Percentiles rank a stretch among this genome's conserved stretches.
Conservation (phyloP, 1,284 basidiomycete species). For the Veloboletus limbatus region DNA sequence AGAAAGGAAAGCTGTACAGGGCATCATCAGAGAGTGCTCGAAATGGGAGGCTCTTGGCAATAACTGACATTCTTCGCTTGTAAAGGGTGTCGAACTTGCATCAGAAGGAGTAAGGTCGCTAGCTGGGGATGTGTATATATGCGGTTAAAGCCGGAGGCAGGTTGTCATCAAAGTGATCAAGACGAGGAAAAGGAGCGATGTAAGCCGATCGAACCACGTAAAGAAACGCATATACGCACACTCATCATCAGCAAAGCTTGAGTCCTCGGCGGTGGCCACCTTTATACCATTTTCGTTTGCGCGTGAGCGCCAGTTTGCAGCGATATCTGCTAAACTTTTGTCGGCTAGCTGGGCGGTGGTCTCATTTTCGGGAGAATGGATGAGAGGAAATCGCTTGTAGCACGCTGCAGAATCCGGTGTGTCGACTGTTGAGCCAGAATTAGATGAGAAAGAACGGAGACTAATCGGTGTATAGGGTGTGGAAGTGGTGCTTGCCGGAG, state of each 20-base stretch:
- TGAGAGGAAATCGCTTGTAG: slow-evolving; percentile 39
- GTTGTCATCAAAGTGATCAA: slow-evolving; percentile 1
- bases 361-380: slow-evolving; percentile 25
- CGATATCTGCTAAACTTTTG: slow-evolving; percentile 55
- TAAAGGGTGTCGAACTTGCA: slow-evolving; percentile 40
- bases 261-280: slow-evolving; percentile 50
- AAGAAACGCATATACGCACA: slow-evolving; percentile 38
- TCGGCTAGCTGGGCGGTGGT: slow-evolving; percentile 28
- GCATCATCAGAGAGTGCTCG: slow-evolving; percentile 17
- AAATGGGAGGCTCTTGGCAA: slow-evolving; percentile 18
- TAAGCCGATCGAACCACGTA: slow-evolving; percentile 20
- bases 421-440: slow-evolving; percentile 54
- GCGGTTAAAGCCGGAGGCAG: slow-evolving; percentile 5
- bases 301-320: slow-evolving; percentile 68
- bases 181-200: slow-evolving; percentile 5
- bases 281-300: slow-evolving; percentile 71
- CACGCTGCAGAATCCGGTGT: slow-evolving; percentile 44
- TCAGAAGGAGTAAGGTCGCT: slow-evolving; percentile 48
- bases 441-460: slow-evolving; percentile 54
- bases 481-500: slow-evolving; percentile 42
- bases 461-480: slow-evolving; percentile 67
- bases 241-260: slow-evolving; percentile 55
- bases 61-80: slow-evolving; percentile 45
- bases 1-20: slow-evolving; percentile 52
- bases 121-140: slow-evolving; percentile 42